A percentile compares a stretch with the other conserved stretches of the same genome.
Evolutionary conservation across 2,329 filamentous ascomycete species (phyloP).

Genomic region (Microcyclospora pomicola): DNA sequence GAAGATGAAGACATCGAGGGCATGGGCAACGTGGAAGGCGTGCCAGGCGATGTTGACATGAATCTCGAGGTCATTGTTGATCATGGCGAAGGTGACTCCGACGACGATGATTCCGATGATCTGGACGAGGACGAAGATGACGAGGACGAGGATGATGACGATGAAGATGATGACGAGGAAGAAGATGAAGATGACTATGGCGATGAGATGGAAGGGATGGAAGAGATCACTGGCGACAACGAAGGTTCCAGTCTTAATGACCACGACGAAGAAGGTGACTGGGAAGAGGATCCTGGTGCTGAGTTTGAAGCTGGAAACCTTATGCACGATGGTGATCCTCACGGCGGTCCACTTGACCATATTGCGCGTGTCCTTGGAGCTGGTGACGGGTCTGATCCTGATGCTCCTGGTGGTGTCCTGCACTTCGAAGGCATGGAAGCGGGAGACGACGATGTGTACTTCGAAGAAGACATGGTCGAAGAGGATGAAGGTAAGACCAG

Average conservation of each 20-base stretch:
- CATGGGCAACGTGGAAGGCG: constrained; percentile 58
- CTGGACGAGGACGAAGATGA: constrained; percentile 48
- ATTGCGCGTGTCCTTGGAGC: constrained; percentile 27
- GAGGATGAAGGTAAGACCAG: constrained; percentile 32
- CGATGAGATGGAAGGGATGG: constrained; percentile 42
- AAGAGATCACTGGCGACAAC: constrained; percentile 35
- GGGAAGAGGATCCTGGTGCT: constrained; percentile 30
- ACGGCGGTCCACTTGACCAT: constrained; percentile 21
- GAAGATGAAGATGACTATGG: constrained; percentile 43
- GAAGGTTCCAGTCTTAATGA: constrained; percentile 32
- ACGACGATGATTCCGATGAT: constrained; percentile 43
- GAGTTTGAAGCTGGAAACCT: constrained; percentile 16
- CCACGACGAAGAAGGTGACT: constrained; percentile 37
- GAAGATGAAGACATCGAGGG: constrained; percentile 71
- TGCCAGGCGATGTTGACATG: constrained; percentile 46
- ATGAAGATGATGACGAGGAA: constrained; percentile 45
- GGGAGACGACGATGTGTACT: constrained; percentile 34
- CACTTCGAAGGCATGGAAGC: constrained; percentile 28
- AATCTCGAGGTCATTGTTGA: constrained; percentile 82
- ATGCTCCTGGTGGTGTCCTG: constrained; percentile 20
- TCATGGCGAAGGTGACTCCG: constrained; percentile 49
- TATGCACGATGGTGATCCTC: constrained; percentile 34
- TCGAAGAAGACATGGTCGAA: constrained; percentile 45
- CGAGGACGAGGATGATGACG: constrained; percentile 42
- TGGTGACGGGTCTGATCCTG: constrained; percentile 24